phyloP scores from a whole-genome alignment of 306 rosid genomes.

The Prosopis cineraria region DNA sequence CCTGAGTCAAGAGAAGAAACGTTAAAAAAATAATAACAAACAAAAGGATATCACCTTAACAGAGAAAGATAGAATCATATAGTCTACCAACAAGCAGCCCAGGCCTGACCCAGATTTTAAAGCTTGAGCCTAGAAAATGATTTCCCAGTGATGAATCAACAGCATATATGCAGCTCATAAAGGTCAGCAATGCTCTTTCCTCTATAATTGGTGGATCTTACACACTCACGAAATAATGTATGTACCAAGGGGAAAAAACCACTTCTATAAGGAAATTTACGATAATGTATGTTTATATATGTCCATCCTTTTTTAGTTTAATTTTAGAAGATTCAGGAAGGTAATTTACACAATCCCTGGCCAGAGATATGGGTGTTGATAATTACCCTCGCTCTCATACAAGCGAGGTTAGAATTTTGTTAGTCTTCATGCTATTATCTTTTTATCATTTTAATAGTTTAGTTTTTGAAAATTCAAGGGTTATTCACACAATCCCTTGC shows the following conservation, averaged over 20 bases:
- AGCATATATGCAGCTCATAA: background rate
- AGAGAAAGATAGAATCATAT: background rate
- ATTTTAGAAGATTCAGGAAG: background rate
- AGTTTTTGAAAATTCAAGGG: background rate
- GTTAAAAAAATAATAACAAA: background rate
- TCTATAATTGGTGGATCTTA: background rate
- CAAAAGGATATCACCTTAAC: background rate
- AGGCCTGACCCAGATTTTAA: background rate
- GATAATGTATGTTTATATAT: background rate
- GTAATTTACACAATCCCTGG: background rate
- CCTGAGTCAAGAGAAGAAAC: slow-evolving; percentile 46
- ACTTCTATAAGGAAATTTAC: background rate
- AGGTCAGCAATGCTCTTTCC: background rate
- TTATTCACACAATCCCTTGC: background rate
- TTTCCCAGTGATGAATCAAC: background rate
- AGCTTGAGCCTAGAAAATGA: background rate
- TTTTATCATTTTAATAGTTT: background rate
- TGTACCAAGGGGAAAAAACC: background rate
- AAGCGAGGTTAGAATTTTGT: background rate
- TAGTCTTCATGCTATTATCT: background rate
- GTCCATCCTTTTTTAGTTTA: background rate
- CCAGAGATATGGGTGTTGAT: background rate
- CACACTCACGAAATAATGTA: background rate
- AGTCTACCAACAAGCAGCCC: background rate
- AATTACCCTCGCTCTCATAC: background rate